phyloP scores from a whole-genome alignment of 2,329 filamentous ascomycete species.

The Cytospora leucostoma region DNA sequence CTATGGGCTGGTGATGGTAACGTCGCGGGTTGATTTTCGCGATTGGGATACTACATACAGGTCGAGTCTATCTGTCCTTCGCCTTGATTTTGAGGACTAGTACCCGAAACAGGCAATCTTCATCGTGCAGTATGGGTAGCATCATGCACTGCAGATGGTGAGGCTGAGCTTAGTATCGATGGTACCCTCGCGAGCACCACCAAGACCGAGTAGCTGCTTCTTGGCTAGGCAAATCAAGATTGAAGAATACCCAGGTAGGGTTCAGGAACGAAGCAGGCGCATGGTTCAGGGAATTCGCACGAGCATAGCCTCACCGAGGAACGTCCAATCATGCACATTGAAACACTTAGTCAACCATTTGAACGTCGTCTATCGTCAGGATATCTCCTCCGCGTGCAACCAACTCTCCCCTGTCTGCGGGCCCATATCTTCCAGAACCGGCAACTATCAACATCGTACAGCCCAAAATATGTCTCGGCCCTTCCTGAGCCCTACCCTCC shows the following conservation, averaged over 20 bases:
- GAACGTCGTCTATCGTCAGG: conserved; percentile 19
- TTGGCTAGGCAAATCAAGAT: no score
- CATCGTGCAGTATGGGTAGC: background rate
- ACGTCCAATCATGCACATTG: background rate
- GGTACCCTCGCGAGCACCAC: no score
- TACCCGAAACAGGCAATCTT: background rate
- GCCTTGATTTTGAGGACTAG: background rate
- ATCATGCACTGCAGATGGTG: no score
- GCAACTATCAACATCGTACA: conserved; percentile 17
- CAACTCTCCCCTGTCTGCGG: conserved; percentile 2
- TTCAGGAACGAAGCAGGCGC: no score
- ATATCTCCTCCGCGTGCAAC: conserved; percentile 20
- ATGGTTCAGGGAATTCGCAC: background rate
- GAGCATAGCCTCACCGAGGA: background rate
- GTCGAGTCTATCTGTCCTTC: no score
- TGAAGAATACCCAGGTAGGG: no score
- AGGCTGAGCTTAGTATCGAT: no score
- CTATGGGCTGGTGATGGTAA: background rate
- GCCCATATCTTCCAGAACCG: conserved; percentile 3
- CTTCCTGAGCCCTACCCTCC: background rate
- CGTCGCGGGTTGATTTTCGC: background rate
- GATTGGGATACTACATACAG: no score
- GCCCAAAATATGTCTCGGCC: background rate
- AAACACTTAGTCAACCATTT: conserved; percentile 3
- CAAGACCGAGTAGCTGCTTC: no score